Percentiles rank a stretch among this genome's conserved stretches.
Evolutionary conservation across 2,329 filamentous ascomycete genomes (phyloP).

Genomic region (Diplodia intermedia): DNA sequence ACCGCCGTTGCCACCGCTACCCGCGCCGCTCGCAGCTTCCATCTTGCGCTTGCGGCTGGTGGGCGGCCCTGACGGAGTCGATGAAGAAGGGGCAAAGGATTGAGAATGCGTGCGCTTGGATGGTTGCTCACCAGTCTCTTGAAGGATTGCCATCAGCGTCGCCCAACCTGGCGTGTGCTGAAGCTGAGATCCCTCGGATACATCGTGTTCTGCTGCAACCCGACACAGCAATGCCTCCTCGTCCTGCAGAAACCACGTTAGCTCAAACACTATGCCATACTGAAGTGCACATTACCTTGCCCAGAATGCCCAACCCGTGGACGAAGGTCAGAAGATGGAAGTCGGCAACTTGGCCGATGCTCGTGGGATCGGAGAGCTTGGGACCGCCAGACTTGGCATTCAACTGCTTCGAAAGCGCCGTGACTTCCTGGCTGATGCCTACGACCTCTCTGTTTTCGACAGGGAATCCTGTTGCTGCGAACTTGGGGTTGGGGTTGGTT

Average conservation of each 20-base stretch:
- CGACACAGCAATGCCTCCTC: slow-evolving; percentile 86
- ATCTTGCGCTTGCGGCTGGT: slow-evolving; percentile 35
- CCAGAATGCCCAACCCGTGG: slow-evolving; percentile 78
- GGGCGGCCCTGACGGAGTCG: slow-evolving; percentile 34
- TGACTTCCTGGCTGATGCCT: slow-evolving; percentile 83
- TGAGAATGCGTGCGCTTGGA: slow-evolving; percentile 66
- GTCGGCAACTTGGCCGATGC: slow-evolving; percentile 78
- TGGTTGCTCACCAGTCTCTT: slow-evolving; percentile 90
- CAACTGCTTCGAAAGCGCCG: slow-evolving; percentile 70
- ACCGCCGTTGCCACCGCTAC: slow-evolving; percentile 21
- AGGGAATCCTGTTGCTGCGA: slow-evolving; percentile 76
- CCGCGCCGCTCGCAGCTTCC: slow-evolving; percentile 18
- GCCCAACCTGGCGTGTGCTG: slow-evolving; percentile 91
- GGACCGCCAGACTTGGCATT: slow-evolving; percentile 62
- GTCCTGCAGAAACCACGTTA: slow-evolving; percentile 64
- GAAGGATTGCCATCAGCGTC: slow-evolving; percentile 88
- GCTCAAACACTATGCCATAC: not conserved
- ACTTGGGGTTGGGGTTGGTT: slow-evolving; percentile 76
- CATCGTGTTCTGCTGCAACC: slow-evolving; percentile 81
- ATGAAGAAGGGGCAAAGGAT: slow-evolving; percentile 33
- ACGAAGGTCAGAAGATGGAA: slow-evolving; percentile 95
- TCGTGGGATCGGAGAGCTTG: slow-evolving; percentile 65
- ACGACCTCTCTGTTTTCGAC: slow-evolving; percentile 90
- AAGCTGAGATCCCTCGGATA: slow-evolving; percentile 80
- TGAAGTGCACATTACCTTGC: slow-evolving; percentile 68